Base-by-base conservation (phyloP, 768 basidiomycete genomes). In the Leccinum longicurvipes region DNA sequence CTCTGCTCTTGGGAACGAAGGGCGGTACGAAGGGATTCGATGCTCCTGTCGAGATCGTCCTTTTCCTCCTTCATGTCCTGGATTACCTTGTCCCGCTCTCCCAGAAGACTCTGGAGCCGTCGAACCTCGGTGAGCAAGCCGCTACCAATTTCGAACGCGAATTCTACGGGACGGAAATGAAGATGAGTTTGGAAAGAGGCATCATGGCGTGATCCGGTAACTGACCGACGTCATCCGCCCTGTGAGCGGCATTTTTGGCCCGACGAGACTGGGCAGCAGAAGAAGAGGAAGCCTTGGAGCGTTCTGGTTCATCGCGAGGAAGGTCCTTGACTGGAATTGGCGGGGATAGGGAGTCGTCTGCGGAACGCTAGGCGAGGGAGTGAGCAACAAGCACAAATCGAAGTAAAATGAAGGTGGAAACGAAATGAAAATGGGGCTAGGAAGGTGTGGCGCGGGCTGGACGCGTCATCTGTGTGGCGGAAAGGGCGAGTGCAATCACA, bases 141-240 rank as follows among this genome's bases (percentile, higher is more conserved):
- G 60, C 91, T 94, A 7, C 96, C 95, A 54, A 98, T 98, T 76
- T 98, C 96, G 64, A 97, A 95, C 39, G 96, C 96, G 63, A 98
- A 98, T 77, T 97, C 96, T 90, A 75, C 67, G 66, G 62, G 60
- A 53, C 57, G 65, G 58, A 61, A 6, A 63, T 67, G 53, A 66
- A 57, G 47, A 53, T 19, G 48, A 36, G 59, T 45, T 2, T 34
- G 14, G 46, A 49, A 46, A 58, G 2, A 21, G 21, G 15, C 15
- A 19, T n/a, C n/a, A 11, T 6, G 52, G 15, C 8, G 15, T 48
- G 58, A 63, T 59, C 56, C 48, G 60, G 53, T 3, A 47, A 82
- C 89, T 68, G 64, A 90, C 91, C 89, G 62, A 92, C 89, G 67
- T 94, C 91, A 68, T 93, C 87, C 46, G 90, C 87, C 60, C 93